Base-by-base conservation (phyloP, 2,329 filamentous ascomycete genomes). In the Alternaria gansuensis region DNA sequence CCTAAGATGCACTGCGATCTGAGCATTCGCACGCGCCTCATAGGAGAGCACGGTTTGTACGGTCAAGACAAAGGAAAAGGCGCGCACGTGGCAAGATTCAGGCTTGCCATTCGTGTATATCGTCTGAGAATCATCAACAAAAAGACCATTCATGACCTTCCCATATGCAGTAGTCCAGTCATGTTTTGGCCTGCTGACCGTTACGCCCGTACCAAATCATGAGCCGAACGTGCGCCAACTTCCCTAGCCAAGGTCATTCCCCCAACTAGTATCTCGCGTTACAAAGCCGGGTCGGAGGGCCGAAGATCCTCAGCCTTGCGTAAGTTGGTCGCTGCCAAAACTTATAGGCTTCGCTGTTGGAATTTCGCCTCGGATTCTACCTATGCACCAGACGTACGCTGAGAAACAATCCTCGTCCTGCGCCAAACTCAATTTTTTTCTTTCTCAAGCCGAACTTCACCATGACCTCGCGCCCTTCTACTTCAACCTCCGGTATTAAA, bases 371-470 rank as follows among this genome's bases (percentile, higher is more conserved):
- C 17, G 1, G 3, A 23, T 8, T 41, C 1, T 4, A 17, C 17
- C 1, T 4, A 41, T 21, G 39, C 13, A 4, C 8, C 39, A 0
- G 11, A 9, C 39, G 14, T 41, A 1, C 13, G 5, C 24, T 24
- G 6, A 1, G 26, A 5, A 28, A 14, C 0, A 11, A 26, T 41
- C 0, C 7, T 21, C 2, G 0, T 9, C 14, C 23, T 41, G 21
- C 0, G 10, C 0, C 37, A 21, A 21, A 39, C 26, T 9, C 8
- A 21, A 39, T 1, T 3, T 3, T 0, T 2, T 1, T 3, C 1
- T 0, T 2, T 10, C 36, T 39, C 9, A n/a, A 6, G 36, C 21
- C 5, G n/a, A 3, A 11, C 21, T 23, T 24, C 21, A 23, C 39
- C 3, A 41, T 41, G 39, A 41, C 23, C 3, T 2, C 23, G 6